Evolutionary conservation across 306 rosid species (phyloP), one percentile per base, ranked within the genome.

Genomic region (Acacia acuminata): DNA sequence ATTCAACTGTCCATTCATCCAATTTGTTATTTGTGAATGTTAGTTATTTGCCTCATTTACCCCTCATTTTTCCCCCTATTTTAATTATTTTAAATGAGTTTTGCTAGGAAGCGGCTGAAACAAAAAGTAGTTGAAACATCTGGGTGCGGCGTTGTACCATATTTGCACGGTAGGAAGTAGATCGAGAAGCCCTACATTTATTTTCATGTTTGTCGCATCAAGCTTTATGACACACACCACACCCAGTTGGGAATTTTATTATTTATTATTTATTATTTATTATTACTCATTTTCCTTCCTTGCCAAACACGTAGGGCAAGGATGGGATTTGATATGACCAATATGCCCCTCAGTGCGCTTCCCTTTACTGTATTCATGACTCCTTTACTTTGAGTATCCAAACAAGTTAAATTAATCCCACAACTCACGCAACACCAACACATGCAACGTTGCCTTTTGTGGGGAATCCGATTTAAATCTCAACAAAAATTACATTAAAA

Each of bases 341-440:
- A 66, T 77, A 43, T 67, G 58, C 67, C 89, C 90, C 77, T 78
- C 36, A 82, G 93, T 92, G 97, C 89, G 86, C 82, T 85, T 72
- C 50, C 76, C 85, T 76, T 14, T 64, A 30, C n/a, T 14, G 10
- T 2, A 80, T 78, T 9, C 27, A 58, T 58, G 15, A 60, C 66
- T 55, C 74, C 55, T 14, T 58, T n/a, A 48, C 75, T 20, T 15
- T 25, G 36, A 61, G 76, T 69, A 83, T 87, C 89, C 86, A 79
- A 82, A 67, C 32, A 22, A 70, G 34, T 80, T 51, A 51, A 40
- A 17, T 30, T 58, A 22, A 22, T 22, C 32, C 65, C 61, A 24
- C 0, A 45, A 24, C 40, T 5, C 69, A 63, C 67, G 40, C 19
- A 63, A 87, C 42, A 13, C 85, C 25, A 10, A 45, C 42, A 13